A percentile compares a stretch with the other conserved stretches of the same genome.
Evolutionary conservation across 768 basidiomycete genomes (phyloP).

Genomic region (Suillus cothurnatus): DNA sequence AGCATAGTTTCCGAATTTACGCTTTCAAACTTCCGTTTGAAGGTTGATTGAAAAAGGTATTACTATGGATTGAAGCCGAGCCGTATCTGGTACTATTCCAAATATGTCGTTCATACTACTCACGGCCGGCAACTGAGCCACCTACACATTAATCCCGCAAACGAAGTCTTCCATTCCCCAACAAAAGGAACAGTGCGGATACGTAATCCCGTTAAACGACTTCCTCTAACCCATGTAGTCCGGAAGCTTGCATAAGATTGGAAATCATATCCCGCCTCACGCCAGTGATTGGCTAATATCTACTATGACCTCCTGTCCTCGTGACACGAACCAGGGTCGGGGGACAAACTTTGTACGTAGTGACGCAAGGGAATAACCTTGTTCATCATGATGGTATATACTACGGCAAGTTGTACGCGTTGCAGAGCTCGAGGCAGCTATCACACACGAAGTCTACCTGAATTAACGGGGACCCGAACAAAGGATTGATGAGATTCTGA

Average conservation of each 20-base stretch:
- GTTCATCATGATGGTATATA: no score
- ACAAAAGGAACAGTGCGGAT: constrained; percentile 1
- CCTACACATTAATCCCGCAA: constrained; percentile 2
- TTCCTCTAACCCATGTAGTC: not conserved
- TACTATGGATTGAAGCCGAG: no score
- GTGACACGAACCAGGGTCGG: not conserved
- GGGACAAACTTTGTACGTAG: not conserved
- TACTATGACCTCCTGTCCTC: not conserved
- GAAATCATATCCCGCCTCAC: not conserved
- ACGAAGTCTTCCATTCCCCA: not conserved
- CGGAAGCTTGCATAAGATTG: not conserved
- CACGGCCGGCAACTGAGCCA: not conserved
- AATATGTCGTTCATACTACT: not conserved
- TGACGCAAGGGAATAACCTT: not conserved
- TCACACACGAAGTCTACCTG: not conserved
- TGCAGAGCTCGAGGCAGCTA: not conserved
- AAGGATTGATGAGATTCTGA: no score
- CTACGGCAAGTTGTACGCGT: not conserved
- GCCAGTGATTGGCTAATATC: not conserved
- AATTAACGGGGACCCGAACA: not conserved
- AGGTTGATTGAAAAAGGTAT: no score
- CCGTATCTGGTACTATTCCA: not conserved
- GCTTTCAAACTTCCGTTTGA: not conserved
- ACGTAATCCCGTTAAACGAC: no score
- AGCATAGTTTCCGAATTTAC: not conserved